Evolutionary conservation across 768 basidiomycete species (phyloP).

Genomic region (Myochromella boudieri): DNA sequence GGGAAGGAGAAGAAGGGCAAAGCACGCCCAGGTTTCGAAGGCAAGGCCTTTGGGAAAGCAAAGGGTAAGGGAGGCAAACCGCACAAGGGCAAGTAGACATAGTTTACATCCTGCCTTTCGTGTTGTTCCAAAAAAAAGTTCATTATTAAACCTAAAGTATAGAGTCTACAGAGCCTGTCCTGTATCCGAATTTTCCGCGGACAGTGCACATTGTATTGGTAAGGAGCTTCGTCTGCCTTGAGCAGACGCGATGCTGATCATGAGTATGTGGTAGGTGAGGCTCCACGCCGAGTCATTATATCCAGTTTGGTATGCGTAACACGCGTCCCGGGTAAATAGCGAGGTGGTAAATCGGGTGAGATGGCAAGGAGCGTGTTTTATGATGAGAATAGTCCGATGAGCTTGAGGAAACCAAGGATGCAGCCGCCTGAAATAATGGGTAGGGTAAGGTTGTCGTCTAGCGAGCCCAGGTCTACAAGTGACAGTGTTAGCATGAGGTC

Average conservation of each 20-base stretch:
- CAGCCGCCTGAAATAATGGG: conserved; percentile 84
- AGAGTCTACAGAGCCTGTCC: neutral
- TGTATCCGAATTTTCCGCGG: neutral
- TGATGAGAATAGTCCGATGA: conserved; percentile 33
- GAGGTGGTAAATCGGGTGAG: neutral
- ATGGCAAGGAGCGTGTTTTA: neutral
- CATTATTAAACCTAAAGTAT: conserved; percentile 3
- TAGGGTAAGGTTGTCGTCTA: conserved; percentile 90
- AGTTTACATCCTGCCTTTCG: neutral
- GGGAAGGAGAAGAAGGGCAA: conserved; percentile 65
- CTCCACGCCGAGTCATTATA: neutral
- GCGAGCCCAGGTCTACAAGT: conserved; percentile 67
- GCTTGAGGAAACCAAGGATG: conserved; percentile 41
- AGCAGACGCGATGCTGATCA: too few relatives aligned
- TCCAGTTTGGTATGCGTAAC: conserved; percentile 1
- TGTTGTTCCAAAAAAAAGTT: too few relatives aligned
- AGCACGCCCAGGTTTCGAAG: conserved; percentile 85
- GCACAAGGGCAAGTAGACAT: conserved; percentile 35
- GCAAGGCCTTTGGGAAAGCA: conserved; percentile 70
- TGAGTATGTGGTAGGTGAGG: neutral
- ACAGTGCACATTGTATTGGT: too few relatives aligned
- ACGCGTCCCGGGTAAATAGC: neutral
- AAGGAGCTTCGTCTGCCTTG: too few relatives aligned
- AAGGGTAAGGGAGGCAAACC: conserved; percentile 41
- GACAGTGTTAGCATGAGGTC: neutral